Percentiles rank a stretch among this genome's conserved stretches.
Evolutionary conservation across 139 green algal genomes (phyloP).

Genomic region (Zygnema cylindricum): DNA sequence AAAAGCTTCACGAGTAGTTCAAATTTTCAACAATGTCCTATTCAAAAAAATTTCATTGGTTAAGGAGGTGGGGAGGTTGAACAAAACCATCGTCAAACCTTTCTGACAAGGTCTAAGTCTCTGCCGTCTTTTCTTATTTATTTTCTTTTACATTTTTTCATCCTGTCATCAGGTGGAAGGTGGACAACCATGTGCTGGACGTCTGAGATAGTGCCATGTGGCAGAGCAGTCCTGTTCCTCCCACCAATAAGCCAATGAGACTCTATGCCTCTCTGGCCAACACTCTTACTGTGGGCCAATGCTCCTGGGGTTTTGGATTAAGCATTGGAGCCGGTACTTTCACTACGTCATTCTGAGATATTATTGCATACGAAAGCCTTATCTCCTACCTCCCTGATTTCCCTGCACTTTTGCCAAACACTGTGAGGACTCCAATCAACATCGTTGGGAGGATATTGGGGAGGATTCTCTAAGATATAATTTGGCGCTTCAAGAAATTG

Average conservation of each 20-base stretch:
- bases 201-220: background rate
- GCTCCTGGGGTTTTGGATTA: background rate
- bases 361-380: background rate
- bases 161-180: background rate
- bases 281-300: background rate
- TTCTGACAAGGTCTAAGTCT: no score
- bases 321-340: background rate
- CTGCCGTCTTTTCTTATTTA: no score
- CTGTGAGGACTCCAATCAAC: background rate
- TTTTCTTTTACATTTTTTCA: no score
- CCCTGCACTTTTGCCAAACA: background rate
- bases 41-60: no score
- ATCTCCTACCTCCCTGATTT: background rate
- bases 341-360: background rate
- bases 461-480: background rate
- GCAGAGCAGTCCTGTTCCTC: background rate
- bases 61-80: no score
- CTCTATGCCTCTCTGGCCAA: background rate
- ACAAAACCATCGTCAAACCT: no score
- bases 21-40: no score
- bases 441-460: background rate
- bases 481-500: no score
- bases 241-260: background rate
- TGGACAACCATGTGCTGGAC: background rate
- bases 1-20: no score